These are phyloP conservation scores for Penicillium thymicola DNA, from an alignment of 2,329 filamentous ascomycete genomes.

Conservation along the genomic window DNA sequence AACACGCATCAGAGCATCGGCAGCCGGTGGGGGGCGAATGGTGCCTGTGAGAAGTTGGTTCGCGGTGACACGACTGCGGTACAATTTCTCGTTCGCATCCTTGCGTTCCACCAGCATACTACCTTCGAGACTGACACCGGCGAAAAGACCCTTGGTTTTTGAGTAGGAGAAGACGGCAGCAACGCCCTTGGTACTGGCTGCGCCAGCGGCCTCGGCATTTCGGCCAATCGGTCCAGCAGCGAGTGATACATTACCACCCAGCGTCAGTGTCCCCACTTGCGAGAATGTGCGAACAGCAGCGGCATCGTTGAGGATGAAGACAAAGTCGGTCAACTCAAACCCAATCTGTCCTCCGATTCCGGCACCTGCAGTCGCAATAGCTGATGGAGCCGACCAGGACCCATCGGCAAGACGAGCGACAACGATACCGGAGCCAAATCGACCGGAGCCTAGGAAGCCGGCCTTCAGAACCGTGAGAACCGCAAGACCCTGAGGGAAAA, in stretches of 20 bases:
- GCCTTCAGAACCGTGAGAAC: constrained; percentile 51
- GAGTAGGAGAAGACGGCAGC: constrained; percentile 95
- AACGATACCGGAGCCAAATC: constrained; percentile 50
- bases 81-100: constrained; percentile 96
- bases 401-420: constrained; percentile 50
- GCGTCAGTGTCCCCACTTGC: constrained; percentile 82
- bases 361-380: constrained; percentile 48
- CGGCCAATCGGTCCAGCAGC: constrained; percentile 90
- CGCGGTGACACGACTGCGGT: constrained; percentile 78
- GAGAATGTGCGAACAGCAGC: constrained; percentile 90
- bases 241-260: constrained; percentile 94
- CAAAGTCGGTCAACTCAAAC: constrained; percentile 63
- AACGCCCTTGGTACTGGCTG: constrained; percentile 82
- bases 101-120: constrained; percentile 89
- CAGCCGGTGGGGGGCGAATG: constrained; percentile 73
- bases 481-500: constrained; percentile 43
- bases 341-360: constrained; percentile 52
- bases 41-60: constrained; percentile 75
- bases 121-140: constrained; percentile 90
- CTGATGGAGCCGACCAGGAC: constrained; percentile 50
- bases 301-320: constrained; percentile 95
- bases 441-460: constrained; percentile 50
- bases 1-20: constrained; percentile 78
- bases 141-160: constrained; percentile 96
- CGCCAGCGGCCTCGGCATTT: constrained; percentile 93